Conservation (phyloP, 768 basidiomycete species). For the Boletus pseudo-olivaceus region DNA sequence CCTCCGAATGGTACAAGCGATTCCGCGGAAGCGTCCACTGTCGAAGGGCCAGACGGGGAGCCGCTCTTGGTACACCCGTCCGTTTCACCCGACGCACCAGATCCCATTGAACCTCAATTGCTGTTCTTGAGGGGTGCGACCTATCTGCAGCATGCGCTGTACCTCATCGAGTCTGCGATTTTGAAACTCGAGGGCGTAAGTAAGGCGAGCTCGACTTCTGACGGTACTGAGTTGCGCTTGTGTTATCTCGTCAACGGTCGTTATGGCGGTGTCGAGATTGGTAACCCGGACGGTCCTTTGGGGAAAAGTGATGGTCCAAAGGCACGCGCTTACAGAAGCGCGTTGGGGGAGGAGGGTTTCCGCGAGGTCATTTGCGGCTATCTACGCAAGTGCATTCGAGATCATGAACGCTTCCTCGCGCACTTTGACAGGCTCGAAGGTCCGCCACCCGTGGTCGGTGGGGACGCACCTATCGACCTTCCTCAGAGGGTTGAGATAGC, state of each 20-base stretch:
- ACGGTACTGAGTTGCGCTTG: constrained; percentile 73
- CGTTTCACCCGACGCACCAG: constrained; percentile 71
- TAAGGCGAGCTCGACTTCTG: constrained; percentile 49
- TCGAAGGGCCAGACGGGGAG: constrained; percentile 50
- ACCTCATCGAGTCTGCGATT: constrained; percentile 69
- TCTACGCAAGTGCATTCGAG: constrained; percentile 73
- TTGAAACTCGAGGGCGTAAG: constrained; percentile 66
- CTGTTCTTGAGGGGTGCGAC: constrained; percentile 82
- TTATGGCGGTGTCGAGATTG: constrained; percentile 85
- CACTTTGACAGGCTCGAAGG: constrained; percentile 78
- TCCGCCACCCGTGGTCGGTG: constrained; percentile 13
- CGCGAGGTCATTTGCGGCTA: constrained; percentile 57
- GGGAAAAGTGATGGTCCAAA: constrained; percentile 59
- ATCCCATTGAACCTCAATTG: constrained; percentile 82
- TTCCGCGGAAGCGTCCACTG: constrained; percentile 35
- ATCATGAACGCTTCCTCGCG: constrained; percentile 79
- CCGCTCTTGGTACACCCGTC: constrained; percentile 63
- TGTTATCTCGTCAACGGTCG: constrained; percentile 72
- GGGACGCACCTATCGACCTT: constrained; percentile 33
- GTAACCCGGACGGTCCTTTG: constrained; percentile 74
- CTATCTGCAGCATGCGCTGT: constrained; percentile 75
- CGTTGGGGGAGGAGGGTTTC: constrained; percentile 52
- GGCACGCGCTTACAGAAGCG: constrained; percentile 57
- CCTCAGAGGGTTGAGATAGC: constrained; percentile 61
- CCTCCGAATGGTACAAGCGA: constrained; percentile 64